Evolutionary conservation across 2,329 filamentous ascomycete species (phyloP).

Genomic region (Elsinoe necatrix): DNA sequence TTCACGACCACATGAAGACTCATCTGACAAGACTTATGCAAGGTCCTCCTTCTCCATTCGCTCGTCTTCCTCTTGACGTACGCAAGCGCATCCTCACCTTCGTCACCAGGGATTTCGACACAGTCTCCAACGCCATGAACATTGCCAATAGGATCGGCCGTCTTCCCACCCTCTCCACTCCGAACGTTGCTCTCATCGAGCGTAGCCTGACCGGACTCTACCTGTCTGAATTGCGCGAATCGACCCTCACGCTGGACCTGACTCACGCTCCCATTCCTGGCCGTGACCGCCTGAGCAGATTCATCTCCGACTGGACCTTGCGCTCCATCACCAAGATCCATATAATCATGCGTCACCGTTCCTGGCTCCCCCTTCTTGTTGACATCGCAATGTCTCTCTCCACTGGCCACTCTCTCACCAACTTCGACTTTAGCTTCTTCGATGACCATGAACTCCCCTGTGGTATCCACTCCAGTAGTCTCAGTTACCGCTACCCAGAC

Average conservation of each 20-base stretch:
- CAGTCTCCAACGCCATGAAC: conserved; percentile 18
- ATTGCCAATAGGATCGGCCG: conserved; percentile 14
- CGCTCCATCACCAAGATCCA: conserved; percentile 21
- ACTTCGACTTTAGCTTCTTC: conserved; percentile 21
- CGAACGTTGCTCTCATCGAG: conserved; percentile 30
- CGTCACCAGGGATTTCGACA: conserved; percentile 19
- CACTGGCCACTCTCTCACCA: conserved; percentile 19
- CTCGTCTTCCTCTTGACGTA: conserved; percentile 23
- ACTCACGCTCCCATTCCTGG: conserved; percentile 18
- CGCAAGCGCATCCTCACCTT: conserved; percentile 26
- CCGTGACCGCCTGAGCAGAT: conserved; percentile 19
- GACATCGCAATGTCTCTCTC: conserved; percentile 1
- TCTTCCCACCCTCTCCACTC: conserved; percentile 22
- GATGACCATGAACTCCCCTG: conserved; percentile 20
- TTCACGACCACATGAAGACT: conserved; percentile 19
- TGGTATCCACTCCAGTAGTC: conserved; percentile 14
- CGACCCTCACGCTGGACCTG: conserved; percentile 24
- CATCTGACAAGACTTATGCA: conserved; percentile 23
- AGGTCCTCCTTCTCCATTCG: conserved; percentile 19
- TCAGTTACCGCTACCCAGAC: conserved; percentile 22
- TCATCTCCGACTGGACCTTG: conserved; percentile 22
- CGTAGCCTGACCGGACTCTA: conserved; percentile 29
- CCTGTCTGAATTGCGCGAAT: conserved; percentile 23
- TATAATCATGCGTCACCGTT: conserved; percentile 23
- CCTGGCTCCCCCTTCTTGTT: conserved; percentile 20